Evolutionary conservation across 306 rosid species (phyloP).

Genomic region (Parietaria judaica): DNA sequence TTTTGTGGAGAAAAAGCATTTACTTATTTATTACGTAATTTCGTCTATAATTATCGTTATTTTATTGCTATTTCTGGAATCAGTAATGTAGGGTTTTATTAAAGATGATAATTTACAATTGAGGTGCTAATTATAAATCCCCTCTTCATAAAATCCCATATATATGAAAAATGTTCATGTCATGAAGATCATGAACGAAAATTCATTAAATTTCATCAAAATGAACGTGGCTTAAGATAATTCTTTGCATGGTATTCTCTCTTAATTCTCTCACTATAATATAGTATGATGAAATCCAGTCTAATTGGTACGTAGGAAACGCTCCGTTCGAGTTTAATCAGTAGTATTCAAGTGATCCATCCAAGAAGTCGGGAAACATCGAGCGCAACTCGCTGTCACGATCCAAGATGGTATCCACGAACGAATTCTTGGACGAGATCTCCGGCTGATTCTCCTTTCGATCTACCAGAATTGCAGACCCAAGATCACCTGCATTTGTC

Average conservation of each 20-base stretch:
- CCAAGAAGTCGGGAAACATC: conserved; percentile 65
- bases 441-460: conserved; percentile 22
- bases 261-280: not conserved
- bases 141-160: conserved; percentile 1
- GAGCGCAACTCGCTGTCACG: conserved; percentile 63
- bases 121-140: not conserved
- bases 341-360: conserved; percentile 53
- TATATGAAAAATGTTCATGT: not conserved
- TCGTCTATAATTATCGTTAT: too few species aligned
- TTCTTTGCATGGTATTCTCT: not conserved
- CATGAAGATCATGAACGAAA: not conserved
- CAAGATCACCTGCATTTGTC: conserved; percentile 14
- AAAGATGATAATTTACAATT: not conserved
- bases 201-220: not conserved
- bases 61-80: conserved; percentile 1
- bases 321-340: conserved; percentile 2
- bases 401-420: conserved; percentile 70
- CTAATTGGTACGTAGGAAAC: not conserved
- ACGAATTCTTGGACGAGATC: conserved; percentile 38
- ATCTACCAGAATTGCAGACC: conserved; percentile 20
- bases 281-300: not conserved
- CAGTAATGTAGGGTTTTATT: not conserved
- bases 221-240: not conserved
- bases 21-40: too few species aligned
- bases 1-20: too few species aligned